phyloP scores from a whole-genome alignment of 2,329 filamentous ascomycete genomes.

The Aureobasidium zeae region DNA sequence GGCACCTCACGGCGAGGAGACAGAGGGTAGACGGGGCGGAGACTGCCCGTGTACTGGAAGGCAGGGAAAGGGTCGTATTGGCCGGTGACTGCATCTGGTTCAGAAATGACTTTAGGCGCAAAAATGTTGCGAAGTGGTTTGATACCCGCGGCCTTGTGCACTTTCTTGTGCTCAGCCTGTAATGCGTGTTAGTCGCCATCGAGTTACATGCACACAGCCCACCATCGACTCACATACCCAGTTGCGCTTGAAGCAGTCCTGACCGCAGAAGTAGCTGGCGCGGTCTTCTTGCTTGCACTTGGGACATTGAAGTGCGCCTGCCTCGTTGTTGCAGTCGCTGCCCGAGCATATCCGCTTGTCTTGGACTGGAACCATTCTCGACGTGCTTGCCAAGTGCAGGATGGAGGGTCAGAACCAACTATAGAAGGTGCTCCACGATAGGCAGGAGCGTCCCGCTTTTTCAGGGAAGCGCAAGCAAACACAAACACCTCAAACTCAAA shows the following conservation, averaged over 20 bases:
- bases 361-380: slow-evolving; percentile 26
- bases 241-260: slow-evolving; percentile 98
- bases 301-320: slow-evolving; percentile 80
- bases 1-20: slow-evolving; percentile 65
- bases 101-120: slow-evolving; percentile 74
- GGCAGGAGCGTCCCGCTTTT: no score
- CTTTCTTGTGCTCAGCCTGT: slow-evolving; percentile 70
- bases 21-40: slow-evolving; percentile 66
- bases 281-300: slow-evolving; percentile 86
- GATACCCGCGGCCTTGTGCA: slow-evolving; percentile 77
- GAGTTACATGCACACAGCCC: slow-evolving; percentile 20
- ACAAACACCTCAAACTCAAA: no score
- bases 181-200: slow-evolving; percentile 19
- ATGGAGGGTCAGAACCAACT: no score
- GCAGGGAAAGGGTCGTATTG: slow-evolving; percentile 87
- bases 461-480: no score
- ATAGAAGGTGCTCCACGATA: no score
- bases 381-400: no score
- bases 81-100: slow-evolving; percentile 83
- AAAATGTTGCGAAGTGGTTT: slow-evolving; percentile 64
- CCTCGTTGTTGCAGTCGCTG: slow-evolving; percentile 76
- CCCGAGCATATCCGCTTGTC: slow-evolving; percentile 66
- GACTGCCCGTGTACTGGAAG: slow-evolving; percentile 68
- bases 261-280: slow-evolving; percentile 93
- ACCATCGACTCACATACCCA: slow-evolving; percentile 65